These are phyloP conservation scores for Nymphaea colorata DNA, from an alignment of 164 flowering plant species.

Conservation along the genomic window DNA sequence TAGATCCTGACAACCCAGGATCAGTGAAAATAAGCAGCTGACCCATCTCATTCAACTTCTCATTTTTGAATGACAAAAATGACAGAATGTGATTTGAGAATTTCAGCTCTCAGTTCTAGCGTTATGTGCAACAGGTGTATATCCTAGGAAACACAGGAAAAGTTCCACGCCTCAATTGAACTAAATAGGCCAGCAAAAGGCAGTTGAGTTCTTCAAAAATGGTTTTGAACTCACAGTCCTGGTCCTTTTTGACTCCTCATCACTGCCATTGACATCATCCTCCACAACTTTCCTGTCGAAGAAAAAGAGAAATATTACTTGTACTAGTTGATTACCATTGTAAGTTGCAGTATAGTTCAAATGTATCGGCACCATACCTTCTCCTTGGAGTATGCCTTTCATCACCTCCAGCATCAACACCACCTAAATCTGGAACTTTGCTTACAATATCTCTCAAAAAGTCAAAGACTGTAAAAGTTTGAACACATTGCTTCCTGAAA, in stretches of 20 bases:
- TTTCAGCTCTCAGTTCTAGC: not conserved
- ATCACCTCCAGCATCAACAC: not conserved
- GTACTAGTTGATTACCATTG: not conserved
- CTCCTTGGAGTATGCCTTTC: slow-evolving; percentile 1
- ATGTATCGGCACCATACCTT: not conserved
- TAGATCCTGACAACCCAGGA: too few species aligned
- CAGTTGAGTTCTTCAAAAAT: not conserved
- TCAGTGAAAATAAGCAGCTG: too few species aligned
- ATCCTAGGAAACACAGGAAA: not conserved
- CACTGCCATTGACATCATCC: not conserved
- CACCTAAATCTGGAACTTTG: slow-evolving; percentile 5
- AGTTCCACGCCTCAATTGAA: not conserved
- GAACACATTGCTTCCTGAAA: slow-evolving; percentile 3
- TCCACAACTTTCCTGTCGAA: not conserved
- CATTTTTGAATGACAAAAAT: too few species aligned
- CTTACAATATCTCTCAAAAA: slow-evolving; percentile 1
- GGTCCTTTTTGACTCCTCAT: not conserved
- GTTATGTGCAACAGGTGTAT: not conserved
- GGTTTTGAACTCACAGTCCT: not conserved
- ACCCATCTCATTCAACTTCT: too few species aligned
- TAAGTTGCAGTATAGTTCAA: not conserved
- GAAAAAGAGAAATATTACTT: not conserved
- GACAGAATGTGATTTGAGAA: not conserved
- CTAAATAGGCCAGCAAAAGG: not conserved
- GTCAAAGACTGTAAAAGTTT: slow-evolving; percentile 2